Evolutionary conservation across 345 rosid species (phyloP), one percentile per base, ranked within the genome.

Genomic region (Euphorbia peplus): DNA sequence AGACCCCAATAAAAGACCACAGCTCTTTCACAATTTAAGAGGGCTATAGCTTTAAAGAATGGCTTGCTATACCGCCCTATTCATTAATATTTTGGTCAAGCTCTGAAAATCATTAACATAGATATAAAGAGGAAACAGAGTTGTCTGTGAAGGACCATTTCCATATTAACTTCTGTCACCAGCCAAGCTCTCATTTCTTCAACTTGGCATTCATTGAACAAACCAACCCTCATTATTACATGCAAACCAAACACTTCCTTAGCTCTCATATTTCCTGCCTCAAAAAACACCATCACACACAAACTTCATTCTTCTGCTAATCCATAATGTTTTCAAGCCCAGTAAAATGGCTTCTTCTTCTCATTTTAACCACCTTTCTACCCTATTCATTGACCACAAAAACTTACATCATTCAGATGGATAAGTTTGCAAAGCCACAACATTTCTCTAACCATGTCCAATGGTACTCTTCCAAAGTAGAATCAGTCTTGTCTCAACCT

Each of bases 371-470:
- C 52, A 42, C 67, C 73, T 67, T n/a, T 68, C 19, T 73, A 61
- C 64, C 44, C 54, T 47, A 70, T 37, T 24, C 72, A 41, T 48
- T 66, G 16, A 29, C 64, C 25, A 90, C 78, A 84, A 86, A 79
- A 67, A 90, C 93, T 71, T 93, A 83, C 73, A 81, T 93, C 18
- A 76, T 93, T 66, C 98, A 93, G 21, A 90, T 93, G 96, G 97
- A 93, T 63, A 93, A 77, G 75, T 77, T 84, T 29, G 88, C 92
- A 13, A 90, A 77, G 93, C 98, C 98, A 11, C 78, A 42, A 26
- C 72, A 88, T 32, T 85, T 83, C 74, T 70, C 84, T 39, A 37
- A 37, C 47, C 92, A 88, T 72, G 77, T 82, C 2, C 81, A 93
- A 35, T 93, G 98, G 98, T 93, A 89, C 82, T 75, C 88, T 13